Percentiles rank a stretch among this genome's conserved stretches.
phyloP scores from a whole-genome alignment of 805 yeast species.

The Pichia nanzhaoensis region DNA sequence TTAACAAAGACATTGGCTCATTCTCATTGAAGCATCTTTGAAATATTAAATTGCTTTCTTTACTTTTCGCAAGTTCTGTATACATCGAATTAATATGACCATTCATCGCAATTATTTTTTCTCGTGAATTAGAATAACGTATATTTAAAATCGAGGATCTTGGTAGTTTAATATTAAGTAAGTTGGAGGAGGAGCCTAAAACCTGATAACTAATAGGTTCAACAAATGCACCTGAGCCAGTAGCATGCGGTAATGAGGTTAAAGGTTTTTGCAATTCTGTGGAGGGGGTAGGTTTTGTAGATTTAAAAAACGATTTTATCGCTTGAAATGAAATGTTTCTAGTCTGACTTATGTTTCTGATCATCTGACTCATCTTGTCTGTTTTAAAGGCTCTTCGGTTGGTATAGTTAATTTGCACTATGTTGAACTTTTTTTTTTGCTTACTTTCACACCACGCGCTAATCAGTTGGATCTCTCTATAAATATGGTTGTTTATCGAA shows the following conservation, averaged over 20 bases:
- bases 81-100: constrained; percentile 32
- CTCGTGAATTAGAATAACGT: constrained; percentile 32
- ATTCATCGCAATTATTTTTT: constrained; percentile 38
- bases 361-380: neutral
- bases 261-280: constrained; percentile 17
- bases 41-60: constrained; percentile 20
- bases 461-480: too few relatives aligned
- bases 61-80: constrained; percentile 22
- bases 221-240: constrained; percentile 41
- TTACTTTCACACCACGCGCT: too few relatives aligned
- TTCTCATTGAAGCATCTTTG: constrained; percentile 30
- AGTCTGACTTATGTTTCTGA: neutral
- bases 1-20: constrained; percentile 28
- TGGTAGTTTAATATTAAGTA: constrained; percentile 40
- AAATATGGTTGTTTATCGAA: too few relatives aligned
- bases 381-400: too few relatives aligned
- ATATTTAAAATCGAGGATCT: constrained; percentile 33
- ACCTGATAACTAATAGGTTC: constrained; percentile 38
- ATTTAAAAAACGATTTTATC: constrained; percentile 7
- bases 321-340: constrained; percentile 7
- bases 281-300: constrained; percentile 5
- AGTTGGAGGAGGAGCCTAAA: constrained; percentile 33
- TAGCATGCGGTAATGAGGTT: constrained; percentile 30
- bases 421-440: too few relatives aligned
- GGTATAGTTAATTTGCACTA: too few relatives aligned